Evolutionary conservation across 805 yeast genomes (phyloP), one percentile per base, ranked within the genome.

Genomic region (Starmerella powellii): DNA sequence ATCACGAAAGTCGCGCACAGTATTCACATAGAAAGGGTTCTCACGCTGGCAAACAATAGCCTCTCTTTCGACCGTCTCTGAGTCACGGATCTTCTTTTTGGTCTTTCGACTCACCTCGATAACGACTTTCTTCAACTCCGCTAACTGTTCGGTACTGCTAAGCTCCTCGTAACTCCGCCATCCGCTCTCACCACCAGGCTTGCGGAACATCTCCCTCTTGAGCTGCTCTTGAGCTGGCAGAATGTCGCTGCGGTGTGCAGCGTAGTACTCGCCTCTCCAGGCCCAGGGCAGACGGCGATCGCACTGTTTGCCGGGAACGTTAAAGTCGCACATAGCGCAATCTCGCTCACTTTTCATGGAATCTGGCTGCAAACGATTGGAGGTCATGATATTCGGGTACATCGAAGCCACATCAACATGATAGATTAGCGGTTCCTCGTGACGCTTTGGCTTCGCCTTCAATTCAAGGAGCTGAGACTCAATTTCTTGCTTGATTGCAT

Each of bases 331-430:
- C 32, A 93, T 77, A 0, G 98, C 97, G 64, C 98, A 93, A 56
- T 86, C 95, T 53, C 83, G 83, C 56, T 88, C 97, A 0, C 80
- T 66, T 51, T 91, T 87, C 85, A 91, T 88, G 3, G 97, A 87
- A 62, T 91, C 99, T 0, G 99, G 99, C 60, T 91, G 99, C 40
- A 91, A 68, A 57, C 99, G 75, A 63, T 91, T 91, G 0, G 97
- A 82, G 6, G 95, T 85, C 97, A 91, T 91, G 59, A 91, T 91
- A 57, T 91, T 91, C 5, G 99, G 99, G 57, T 91, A 91, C 99
- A 91, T 91, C 1, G 98, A 91, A 1, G 99, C 96, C 38, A 91
- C 99, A 66, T 91, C 99, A 29, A 93, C 95, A 57, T 91, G 99
- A 55, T 93, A 91, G 49, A 91, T 91, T 36, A 83, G 66, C 0